Conservation (phyloP, 371 early-diverging fungal genomes). For the Mucor lusitanicus region DNA sequence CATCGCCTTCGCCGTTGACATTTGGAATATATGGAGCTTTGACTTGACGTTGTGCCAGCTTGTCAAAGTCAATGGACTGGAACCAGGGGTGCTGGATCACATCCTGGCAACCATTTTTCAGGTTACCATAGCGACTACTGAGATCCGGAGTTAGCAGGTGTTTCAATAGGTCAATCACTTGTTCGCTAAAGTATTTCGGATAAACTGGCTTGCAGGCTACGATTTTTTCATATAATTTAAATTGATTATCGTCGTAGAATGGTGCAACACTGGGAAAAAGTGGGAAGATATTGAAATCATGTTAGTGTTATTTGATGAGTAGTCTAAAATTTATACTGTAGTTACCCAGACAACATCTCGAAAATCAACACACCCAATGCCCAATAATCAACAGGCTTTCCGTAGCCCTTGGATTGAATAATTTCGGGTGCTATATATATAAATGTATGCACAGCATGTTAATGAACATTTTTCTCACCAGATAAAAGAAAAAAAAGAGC, state of each 20-base stretch:
- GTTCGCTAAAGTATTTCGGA: constrained; percentile 82
- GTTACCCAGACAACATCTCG: constrained; percentile 88
- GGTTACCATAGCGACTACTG: constrained; percentile 87
- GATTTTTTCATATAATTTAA: constrained; percentile 91
- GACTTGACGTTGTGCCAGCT: constrained; percentile 67
- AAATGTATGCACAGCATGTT: constrained; percentile 25
- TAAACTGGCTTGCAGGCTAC: constrained; percentile 50
- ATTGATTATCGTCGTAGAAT: constrained; percentile 90
- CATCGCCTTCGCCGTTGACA: constrained; percentile 79
- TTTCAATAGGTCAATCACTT: constrained; percentile 86
- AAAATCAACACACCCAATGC: constrained; percentile 94
- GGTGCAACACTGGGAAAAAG: constrained; percentile 60
- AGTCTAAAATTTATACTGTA: background rate
- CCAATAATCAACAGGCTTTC: constrained; percentile 97
- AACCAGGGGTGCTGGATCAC: constrained; percentile 96
- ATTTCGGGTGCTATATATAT: constrained; percentile 94
- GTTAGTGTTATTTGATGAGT: background rate
- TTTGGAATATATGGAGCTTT: constrained; percentile 89
- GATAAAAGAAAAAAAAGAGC: background rate
- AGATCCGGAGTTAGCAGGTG: constrained; percentile 84
- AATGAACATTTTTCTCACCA: background rate
- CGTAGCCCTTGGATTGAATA: constrained; percentile 94
- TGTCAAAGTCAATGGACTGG: constrained; percentile 87
- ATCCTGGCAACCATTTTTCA: constrained; percentile 81
- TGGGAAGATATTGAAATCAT: constrained; percentile 10